These are phyloP conservation scores for Debaryomyces tyrocola DNA, from an alignment of 805 yeast genomes.

Conservation along the genomic window DNA sequence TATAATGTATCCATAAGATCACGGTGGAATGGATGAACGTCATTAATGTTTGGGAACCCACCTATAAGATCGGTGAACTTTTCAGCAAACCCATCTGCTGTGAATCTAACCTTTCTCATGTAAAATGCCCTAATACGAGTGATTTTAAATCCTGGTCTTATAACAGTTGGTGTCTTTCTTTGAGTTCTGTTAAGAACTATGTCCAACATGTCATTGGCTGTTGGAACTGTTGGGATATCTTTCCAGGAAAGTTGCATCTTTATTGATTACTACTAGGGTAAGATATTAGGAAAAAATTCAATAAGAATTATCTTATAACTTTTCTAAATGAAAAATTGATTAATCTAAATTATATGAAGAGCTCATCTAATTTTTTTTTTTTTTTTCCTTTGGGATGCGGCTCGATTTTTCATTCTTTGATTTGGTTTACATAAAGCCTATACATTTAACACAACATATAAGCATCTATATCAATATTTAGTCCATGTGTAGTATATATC, in stretches of 20 bases:
- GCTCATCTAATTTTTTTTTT: slow-evolving; percentile 6
- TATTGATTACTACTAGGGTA: neutral
- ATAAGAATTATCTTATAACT: slow-evolving; percentile 1
- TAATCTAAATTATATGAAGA: neutral
- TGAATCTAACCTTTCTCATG: slow-evolving; percentile 96
- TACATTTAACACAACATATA: neutral
- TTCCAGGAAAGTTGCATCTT: slow-evolving; percentile 97
- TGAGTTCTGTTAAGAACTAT: slow-evolving; percentile 96
- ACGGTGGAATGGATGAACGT: slow-evolving; percentile 97
- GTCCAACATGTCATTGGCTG: slow-evolving; percentile 90
- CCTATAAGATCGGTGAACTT: slow-evolving; percentile 81
- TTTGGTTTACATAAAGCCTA: neutral
- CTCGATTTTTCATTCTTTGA: slow-evolving; percentile 5
- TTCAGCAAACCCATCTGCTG: slow-evolving; percentile 94
- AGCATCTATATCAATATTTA: too few relatives aligned
- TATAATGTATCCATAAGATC: slow-evolving; percentile 97
- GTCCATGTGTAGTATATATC: too few relatives aligned
- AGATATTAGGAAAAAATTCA: neutral
- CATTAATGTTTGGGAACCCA: slow-evolving; percentile 95
- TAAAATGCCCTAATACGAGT: slow-evolving; percentile 95
- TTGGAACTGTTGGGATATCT: slow-evolving; percentile 94
- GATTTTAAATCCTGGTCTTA: slow-evolving; percentile 93
- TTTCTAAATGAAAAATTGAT: neutral
- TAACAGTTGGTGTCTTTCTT: slow-evolving; percentile 98
- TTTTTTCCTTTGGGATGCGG: slow-evolving; percentile 6